A percentile compares a stretch with the other conserved stretches of the same genome.
Evolutionary conservation across 2,329 filamentous ascomycete species (phyloP).

Genomic region (Pezicula neosporulosa): DNA sequence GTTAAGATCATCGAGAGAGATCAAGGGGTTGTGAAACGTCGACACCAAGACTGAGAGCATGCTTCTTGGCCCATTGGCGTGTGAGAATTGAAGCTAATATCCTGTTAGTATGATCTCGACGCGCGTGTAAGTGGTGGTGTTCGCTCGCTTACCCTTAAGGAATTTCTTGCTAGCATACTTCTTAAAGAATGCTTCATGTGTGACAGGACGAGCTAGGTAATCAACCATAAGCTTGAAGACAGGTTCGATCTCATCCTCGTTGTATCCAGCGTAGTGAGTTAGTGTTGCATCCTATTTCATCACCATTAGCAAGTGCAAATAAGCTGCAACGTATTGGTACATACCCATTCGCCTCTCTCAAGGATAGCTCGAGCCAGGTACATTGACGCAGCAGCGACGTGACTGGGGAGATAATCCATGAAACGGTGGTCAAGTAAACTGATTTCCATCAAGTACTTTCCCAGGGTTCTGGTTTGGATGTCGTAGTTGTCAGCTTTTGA

Average conservation of each 20-base stretch:
- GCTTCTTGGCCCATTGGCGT: conserved; percentile 90
- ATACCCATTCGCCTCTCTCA: conserved; percentile 86
- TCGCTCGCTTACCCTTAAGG: conserved; percentile 79
- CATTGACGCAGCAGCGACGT: conserved; percentile 90
- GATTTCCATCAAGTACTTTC: conserved; percentile 98
- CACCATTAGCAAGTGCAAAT: conserved; percentile 21
- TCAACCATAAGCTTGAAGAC: conserved; percentile 95
- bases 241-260: conserved; percentile 87
- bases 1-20: conserved; percentile 19
- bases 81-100: conserved; percentile 79
- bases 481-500: conserved; percentile 99
- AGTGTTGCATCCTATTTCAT: conserved; percentile 70
- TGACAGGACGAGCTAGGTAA: conserved; percentile 85
- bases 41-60: conserved; percentile 55
- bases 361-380: conserved; percentile 89
- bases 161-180: conserved; percentile 99
- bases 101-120: conserved; percentile 20
- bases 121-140: not conserved
- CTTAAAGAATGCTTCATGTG: conserved; percentile 98
- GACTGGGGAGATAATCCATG: conserved; percentile 84
- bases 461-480: conserved; percentile 93
- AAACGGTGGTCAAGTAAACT: conserved; percentile 93
- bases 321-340: conserved; percentile 28
- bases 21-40: conserved; percentile 28
- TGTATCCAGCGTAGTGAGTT: conserved; percentile 88